phyloP scores from a whole-genome alignment of 495 filamentous ascomycete species.

The Achaetomiella virescens region DNA sequence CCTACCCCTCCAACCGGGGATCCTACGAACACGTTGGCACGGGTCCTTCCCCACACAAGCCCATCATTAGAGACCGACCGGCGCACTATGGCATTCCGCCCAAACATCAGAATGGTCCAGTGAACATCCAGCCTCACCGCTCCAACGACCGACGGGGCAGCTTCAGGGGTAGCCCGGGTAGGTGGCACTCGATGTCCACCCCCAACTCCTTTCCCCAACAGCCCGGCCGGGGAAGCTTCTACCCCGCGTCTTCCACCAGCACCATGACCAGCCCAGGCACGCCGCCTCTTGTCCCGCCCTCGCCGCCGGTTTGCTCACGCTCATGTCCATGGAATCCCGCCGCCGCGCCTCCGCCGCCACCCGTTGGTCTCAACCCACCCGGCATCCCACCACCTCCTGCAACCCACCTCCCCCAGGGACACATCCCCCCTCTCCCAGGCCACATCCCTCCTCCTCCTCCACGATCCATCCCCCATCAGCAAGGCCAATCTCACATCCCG shows the following conservation, averaged over 20 bases:
- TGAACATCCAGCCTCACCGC: slow-evolving; percentile 6
- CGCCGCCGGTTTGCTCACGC: not conserved
- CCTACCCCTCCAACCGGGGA: not conserved
- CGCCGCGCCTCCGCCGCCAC: not conserved
- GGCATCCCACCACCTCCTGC: not conserved
- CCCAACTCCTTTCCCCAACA: not conserved
- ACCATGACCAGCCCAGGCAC: not conserved
- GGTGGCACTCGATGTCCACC: not conserved
- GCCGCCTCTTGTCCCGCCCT: not conserved
- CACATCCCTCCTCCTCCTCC: not conserved
- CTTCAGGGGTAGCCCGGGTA: too few species aligned
- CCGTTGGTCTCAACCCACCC: not conserved
- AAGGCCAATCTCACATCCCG: not conserved
- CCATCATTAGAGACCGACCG: not conserved
- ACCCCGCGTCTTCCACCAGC: not conserved
- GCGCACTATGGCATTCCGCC: slow-evolving; percentile 7
- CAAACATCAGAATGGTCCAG: not conserved
- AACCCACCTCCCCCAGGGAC: not conserved
- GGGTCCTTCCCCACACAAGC: not conserved
- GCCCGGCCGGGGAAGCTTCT: not conserved
- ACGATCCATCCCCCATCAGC: not conserved
- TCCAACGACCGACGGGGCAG: not conserved
- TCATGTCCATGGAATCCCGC: not conserved
- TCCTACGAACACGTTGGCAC: not conserved
- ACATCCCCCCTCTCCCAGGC: not conserved